Evolutionary conservation across 1,284 basidiomycete genomes (phyloP), one percentile per base, ranked within the genome.

Genomic region (Lentinula novae-zelandiae): DNA sequence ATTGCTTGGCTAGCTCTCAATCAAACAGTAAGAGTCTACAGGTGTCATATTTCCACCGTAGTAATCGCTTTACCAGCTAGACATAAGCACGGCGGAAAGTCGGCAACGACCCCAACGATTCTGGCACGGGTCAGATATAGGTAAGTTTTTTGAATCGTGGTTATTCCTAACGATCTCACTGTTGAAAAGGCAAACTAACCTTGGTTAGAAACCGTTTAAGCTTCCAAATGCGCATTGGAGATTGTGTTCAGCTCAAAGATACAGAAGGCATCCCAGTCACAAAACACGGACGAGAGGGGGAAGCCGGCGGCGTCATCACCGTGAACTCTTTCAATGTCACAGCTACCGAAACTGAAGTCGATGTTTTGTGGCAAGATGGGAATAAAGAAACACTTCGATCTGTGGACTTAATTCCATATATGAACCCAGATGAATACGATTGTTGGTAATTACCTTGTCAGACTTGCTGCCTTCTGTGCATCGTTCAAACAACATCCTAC

Each of bases 361-460:
- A 82, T n/a, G 78, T 97, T 34, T 72, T 95, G 15, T 98, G 95
- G 95, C 95, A 97, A 76, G 89, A 95, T 70, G 94, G 93, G 17
- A 78, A 76, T 7, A 78, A 73, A 60, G 85, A 89, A 68, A 83
- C 81, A 3, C 58, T 87, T 22, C 79, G 74, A 53, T 82, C 93
- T 3, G 83, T 77, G 20, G 81, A 86, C 13, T 76, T 96, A 39
- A 86, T 96, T 40, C 94, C 93, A 0, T 91, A 96, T 69, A 70
- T 90, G 53, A 92, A 91, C 64, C 85, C 90, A 6, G 91, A 93
- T 70, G 91, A 93, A 71, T 90, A 91, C 69, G 91, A 93, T 70
- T 92, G 87, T 71, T 93, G 91, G 91, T 92, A 65, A 67, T 85
- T 62, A 59, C 62, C 50, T 36, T 20, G 40, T 27, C 51, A 38